Conservation (phyloP, 2,329 filamentous ascomycete species). For the Fusarium kyushuense region DNA sequence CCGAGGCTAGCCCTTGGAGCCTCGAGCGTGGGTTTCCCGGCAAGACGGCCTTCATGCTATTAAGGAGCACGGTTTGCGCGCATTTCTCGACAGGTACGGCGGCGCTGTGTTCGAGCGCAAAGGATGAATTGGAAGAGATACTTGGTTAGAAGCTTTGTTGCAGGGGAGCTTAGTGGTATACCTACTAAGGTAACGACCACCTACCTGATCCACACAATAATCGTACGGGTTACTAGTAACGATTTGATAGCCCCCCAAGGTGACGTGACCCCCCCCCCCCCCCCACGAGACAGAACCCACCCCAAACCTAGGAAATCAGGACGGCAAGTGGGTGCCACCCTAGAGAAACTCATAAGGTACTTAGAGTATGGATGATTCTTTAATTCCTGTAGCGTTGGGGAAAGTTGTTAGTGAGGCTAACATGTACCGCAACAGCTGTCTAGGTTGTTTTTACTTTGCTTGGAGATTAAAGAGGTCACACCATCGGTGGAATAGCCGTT, state of each 20-base stretch:
- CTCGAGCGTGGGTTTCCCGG: constrained; percentile 82
- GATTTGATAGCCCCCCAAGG: constrained; percentile 11
- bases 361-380: no score
- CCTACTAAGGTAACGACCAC: constrained; percentile 29
- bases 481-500: not conserved
- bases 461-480: not conserved
- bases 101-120: constrained; percentile 20
- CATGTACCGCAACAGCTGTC: no score
- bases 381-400: not conserved
- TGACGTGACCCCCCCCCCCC: constrained; percentile 38
- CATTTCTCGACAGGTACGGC: constrained; percentile 37
- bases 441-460: not conserved
- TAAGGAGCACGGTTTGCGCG: constrained; percentile 40
- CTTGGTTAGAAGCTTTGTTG: constrained; percentile 4
- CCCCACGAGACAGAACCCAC: not conserved
- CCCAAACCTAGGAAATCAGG: constrained; percentile 11
- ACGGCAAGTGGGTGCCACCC: constrained; percentile 12
- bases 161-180: not conserved
- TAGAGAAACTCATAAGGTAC: not conserved
- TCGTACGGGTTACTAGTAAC: constrained; percentile 19
- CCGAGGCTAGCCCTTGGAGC: constrained; percentile 81
- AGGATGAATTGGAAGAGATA: constrained; percentile 3
- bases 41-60: constrained; percentile 81
- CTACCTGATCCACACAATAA: constrained; percentile 39
- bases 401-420: not conserved